Evolutionary conservation across 164 flowering plant genomes (phyloP).

Genomic region (Stephania japonica): DNA sequence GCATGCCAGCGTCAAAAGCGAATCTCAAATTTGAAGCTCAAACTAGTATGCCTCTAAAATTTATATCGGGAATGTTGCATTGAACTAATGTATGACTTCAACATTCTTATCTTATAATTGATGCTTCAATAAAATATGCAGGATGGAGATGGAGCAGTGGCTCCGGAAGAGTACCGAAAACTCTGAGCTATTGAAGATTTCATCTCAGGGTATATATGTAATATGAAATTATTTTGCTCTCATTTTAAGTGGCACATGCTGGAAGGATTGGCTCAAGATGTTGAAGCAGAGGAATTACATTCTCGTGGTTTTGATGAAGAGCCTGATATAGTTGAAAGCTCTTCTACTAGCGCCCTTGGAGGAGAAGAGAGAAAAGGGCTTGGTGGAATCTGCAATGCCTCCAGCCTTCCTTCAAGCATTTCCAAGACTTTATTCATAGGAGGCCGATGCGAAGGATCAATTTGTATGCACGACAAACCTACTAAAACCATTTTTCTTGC

Average conservation of each 20-base stretch:
- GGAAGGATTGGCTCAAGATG: background rate
- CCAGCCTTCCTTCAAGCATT: conserved; percentile 33
- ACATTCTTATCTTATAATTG: background rate
- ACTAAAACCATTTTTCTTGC: conserved; percentile 35
- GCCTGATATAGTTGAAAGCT: background rate
- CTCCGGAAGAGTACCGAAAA: background rate
- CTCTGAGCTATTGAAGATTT: background rate
- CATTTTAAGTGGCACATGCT: background rate
- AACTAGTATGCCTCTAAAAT: conserved; percentile 42
- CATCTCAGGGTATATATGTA: background rate
- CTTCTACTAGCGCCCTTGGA: conserved; percentile 6
- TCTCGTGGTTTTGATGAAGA: background rate
- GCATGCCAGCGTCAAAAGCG: conserved; percentile 49
- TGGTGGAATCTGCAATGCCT: conserved; percentile 31
- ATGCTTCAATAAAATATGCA: background rate
- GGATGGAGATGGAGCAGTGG: background rate
- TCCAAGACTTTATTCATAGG: conserved; percentile 32
- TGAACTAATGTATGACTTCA: background rate
- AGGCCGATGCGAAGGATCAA: conserved; percentile 29
- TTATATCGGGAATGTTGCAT: background rate
- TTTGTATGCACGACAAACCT: conserved; percentile 46
- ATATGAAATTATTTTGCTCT: background rate
- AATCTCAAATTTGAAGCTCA: conserved; percentile 44
- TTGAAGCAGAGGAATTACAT: background rate
- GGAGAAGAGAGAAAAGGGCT: conserved; percentile 25